These are phyloP conservation scores for Boletus sp. DNA, from an alignment of 768 basidiomycete species.

Conservation along the genomic window DNA sequence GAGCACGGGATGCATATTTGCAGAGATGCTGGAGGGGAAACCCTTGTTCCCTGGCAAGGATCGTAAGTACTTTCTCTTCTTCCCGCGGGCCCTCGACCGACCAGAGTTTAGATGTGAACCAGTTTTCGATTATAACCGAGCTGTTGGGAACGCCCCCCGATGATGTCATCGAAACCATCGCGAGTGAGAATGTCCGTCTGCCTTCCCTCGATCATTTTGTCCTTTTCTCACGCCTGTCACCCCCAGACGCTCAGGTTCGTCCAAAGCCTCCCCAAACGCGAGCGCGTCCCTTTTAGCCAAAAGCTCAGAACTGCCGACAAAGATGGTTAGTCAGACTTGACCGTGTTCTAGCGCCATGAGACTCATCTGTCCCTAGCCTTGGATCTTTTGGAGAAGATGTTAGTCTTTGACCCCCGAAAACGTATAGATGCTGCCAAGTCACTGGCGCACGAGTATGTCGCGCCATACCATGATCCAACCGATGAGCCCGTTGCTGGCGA, in stretches of 20 bases:
- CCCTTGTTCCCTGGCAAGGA: constrained; percentile 99
- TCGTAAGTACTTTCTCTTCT: constrained; percentile 58
- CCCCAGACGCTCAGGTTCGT: constrained; percentile 93
- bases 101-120: constrained; percentile 85
- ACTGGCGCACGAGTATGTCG: constrained; percentile 90
- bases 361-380: constrained; percentile 54
- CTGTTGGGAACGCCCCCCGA: constrained; percentile 97
- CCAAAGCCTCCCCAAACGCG: constrained; percentile 94
- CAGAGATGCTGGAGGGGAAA: constrained; percentile 99
- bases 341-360: background rate
- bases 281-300: constrained; percentile 92
- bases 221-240: constrained; percentile 11
- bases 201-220: background rate
- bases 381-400: constrained; percentile 96
- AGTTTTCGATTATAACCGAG: constrained; percentile 99
- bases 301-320: constrained; percentile 89
- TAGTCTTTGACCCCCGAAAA: constrained; percentile 97
- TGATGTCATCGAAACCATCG: constrained; percentile 99
- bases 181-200: constrained; percentile 85
- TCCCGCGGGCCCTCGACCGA: background rate
- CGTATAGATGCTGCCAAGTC: constrained; percentile 92
- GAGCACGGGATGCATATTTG: constrained; percentile 99
- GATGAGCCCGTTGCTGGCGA: constrained; percentile 94
- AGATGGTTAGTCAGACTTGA: constrained; percentile 54
- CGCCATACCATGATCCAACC: constrained; percentile 97